Base-by-base conservation (phyloP, 805 yeast genomes). In the Yarrowia sp. region DNA sequence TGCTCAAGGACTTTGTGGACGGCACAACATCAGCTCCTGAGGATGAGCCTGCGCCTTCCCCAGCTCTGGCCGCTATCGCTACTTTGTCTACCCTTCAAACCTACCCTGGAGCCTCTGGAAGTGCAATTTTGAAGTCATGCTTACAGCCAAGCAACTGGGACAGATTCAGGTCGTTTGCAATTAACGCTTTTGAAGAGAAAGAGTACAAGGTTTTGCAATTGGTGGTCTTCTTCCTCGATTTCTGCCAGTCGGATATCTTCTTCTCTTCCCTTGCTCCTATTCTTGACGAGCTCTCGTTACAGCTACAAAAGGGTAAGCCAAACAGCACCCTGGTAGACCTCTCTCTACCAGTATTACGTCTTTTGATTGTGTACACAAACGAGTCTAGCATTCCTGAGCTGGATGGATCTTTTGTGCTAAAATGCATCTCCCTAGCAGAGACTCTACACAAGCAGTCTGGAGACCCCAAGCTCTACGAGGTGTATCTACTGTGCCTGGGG, bases 1-100 rank as follows among this genome's bases (percentile, higher is more conserved):
- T 91, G 1, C 84, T 86, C 35, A 97, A 96, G 1, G 76, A 78
- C 38, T 95, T 90, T 71, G 74, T 83, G 30, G 71, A 78, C 33
- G 82, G 51, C 7, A 58, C 49, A 7, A 26, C 26, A 11, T 32
- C 41, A 3, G 41, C n/a, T 24, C n/a, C 43, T 1, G 43, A 51
- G 3, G 62, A 56, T 19, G 49, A 43, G 4, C 51, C 38, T 16
- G 41, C 49, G 2, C 51, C 63, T 16, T 58, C 51, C 2, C 61
- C 61, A 1, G 61, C 61, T 4, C 35, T 54, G 5, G 51, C 51
- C 5, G 63, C 63, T 12, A 58, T 58, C 6, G 63, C 63, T 1
- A 58, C 63, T 1, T 21, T 58, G 4, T 41, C 52, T 16, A 58
- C 63, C 4, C 51, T 58, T 8, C 63, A 58, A 22, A 58, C 63